A percentile compares a stretch with the other conserved stretches of the same genome.
phyloP scores from a whole-genome alignment of 768 basidiomycete species.

The Podaxis sp. region DNA sequence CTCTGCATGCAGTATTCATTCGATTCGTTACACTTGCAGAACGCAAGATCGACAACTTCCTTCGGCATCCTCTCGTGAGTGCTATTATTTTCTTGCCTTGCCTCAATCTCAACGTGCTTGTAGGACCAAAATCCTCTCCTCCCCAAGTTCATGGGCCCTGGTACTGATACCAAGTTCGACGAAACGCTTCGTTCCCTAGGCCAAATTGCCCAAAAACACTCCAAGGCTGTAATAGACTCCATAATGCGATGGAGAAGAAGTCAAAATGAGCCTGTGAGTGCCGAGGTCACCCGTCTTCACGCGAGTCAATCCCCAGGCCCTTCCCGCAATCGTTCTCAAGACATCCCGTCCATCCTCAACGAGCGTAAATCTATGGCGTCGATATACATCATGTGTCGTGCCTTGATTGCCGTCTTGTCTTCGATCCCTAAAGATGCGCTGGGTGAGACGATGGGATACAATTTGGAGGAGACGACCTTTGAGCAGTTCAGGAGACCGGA shows the following conservation, averaged over 20 bases:
- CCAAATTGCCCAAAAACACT: conserved; percentile 81
- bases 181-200: conserved; percentile 82
- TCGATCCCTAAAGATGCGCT: conserved; percentile 74
- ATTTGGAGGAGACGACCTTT: conserved; percentile 86
- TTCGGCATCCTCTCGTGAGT: conserved; percentile 67
- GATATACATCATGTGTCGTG: conserved; percentile 88
- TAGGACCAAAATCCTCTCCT: conserved; percentile 75
- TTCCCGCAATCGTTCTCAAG: conserved; percentile 41
- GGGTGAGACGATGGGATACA: conserved; percentile 75
- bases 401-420: conserved; percentile 75
- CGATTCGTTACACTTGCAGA: conserved; percentile 82
- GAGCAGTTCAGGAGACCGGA: conserved; percentile 79
- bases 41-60: conserved; percentile 72
- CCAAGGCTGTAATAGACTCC: conserved; percentile 82
- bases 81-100: not conserved
- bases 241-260: conserved; percentile 85
- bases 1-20: conserved; percentile 85
- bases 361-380: conserved; percentile 82
- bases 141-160: conserved; percentile 64
- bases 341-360: conserved; percentile 51
- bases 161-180: conserved; percentile 79
- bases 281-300: conserved; percentile 54
- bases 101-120: not conserved
- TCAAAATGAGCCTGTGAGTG: conserved; percentile 61
- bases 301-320: conserved; percentile 35